Conservation (phyloP, 352 stramenopile species). For the Phytopythium boreale region DNA sequence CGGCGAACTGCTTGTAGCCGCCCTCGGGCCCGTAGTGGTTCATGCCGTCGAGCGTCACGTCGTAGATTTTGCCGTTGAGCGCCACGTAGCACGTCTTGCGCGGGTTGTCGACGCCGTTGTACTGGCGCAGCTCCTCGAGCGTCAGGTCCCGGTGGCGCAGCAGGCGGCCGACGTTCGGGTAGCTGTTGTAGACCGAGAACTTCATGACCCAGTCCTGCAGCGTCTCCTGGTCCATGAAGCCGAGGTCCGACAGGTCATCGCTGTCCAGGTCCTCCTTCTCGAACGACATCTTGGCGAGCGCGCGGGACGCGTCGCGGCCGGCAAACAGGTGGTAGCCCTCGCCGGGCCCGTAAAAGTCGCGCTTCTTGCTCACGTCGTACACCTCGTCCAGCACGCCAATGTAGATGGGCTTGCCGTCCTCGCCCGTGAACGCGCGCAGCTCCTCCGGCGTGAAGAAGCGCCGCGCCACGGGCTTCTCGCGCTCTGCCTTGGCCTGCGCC, state of each 20-base stretch:
- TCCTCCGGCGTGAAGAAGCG: constrained; percentile 93
- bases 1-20: constrained; percentile 96
- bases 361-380: constrained; percentile 95
- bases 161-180: constrained; percentile 93
- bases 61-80: constrained; percentile 94
- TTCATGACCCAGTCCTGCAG: constrained; percentile 94
- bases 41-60: constrained; percentile 93
- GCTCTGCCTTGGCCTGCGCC: constrained; percentile 59
- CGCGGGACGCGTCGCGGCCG: constrained; percentile 91
- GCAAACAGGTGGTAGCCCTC: constrained; percentile 96
- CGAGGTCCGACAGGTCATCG: constrained; percentile 67
- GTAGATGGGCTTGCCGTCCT: constrained; percentile 92
- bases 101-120: constrained; percentile 81
- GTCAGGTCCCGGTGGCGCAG: constrained; percentile 75
- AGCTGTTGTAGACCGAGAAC: constrained; percentile 95
- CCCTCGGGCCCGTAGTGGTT: constrained; percentile 93
- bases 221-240: constrained; percentile 83
- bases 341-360: constrained; percentile 95
- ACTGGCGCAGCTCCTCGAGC: constrained; percentile 78
- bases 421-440: constrained; percentile 90
- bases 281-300: constrained; percentile 96
- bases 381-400: constrained; percentile 94
- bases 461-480: constrained; percentile 55
- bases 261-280: constrained; percentile 91
- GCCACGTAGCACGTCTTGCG: constrained; percentile 93